Conservation (phyloP, 768 basidiomycete genomes). For the Russula lepida region DNA sequence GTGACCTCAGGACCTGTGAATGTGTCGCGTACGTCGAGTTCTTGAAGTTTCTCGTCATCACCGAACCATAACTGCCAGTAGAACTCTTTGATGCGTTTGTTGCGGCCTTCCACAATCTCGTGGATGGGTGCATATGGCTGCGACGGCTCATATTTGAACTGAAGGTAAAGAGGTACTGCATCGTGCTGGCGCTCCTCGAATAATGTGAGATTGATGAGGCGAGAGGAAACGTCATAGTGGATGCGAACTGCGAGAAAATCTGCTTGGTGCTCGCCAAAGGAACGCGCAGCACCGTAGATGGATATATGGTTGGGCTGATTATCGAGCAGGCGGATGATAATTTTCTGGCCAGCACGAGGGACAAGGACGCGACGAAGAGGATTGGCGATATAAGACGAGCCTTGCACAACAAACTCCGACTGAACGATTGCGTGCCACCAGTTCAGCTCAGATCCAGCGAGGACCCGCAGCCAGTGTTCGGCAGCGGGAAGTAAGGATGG, state of each 20-base stretch:
- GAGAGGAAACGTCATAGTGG: slow-evolving; percentile 42
- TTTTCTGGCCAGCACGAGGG: slow-evolving; percentile 72
- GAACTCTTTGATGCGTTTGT: slow-evolving; percentile 88
- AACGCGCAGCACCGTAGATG: slow-evolving; percentile 73
- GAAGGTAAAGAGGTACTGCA: slow-evolving; percentile 71
- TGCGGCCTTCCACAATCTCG: slow-evolving; percentile 76
- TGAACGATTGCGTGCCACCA: slow-evolving; percentile 86
- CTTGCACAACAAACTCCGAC: slow-evolving; percentile 80
- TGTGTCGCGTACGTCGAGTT: slow-evolving; percentile 70
- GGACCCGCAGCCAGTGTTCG: slow-evolving; percentile 70
- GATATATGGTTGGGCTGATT: slow-evolving; percentile 48
- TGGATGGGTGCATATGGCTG: slow-evolving; percentile 90
- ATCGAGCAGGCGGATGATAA: slow-evolving; percentile 46
- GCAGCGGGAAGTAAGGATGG: slow-evolving; percentile 47
- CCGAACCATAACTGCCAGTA: slow-evolving; percentile 99
- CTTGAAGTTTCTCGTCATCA: slow-evolving; percentile 65
- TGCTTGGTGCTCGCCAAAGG: slow-evolving; percentile 60
- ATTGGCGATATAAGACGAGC: slow-evolving; percentile 77
- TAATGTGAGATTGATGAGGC: slow-evolving; percentile 61
- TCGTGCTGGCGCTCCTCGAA: slow-evolving; percentile 74
- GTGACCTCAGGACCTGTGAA: slow-evolving; percentile 84
- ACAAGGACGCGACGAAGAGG: slow-evolving; percentile 80
- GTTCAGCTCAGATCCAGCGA: slow-evolving; percentile 72
- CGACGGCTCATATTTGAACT: slow-evolving; percentile 81
- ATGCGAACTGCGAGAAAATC: slow-evolving; percentile 82